Conservation (phyloP, 1,139 yeast genomes). For the Taphrina sp. region DNA sequence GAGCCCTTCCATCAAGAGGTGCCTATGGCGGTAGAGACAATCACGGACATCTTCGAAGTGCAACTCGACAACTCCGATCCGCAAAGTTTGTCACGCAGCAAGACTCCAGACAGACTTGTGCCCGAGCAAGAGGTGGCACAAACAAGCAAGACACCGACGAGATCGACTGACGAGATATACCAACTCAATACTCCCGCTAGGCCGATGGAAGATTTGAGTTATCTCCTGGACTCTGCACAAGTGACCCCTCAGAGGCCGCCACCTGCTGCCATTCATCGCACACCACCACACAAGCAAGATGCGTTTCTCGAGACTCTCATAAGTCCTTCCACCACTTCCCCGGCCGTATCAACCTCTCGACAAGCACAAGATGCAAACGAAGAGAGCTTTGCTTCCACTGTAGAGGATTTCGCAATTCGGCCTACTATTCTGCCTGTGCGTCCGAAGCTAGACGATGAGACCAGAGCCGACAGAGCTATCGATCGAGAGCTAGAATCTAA, state of each 20-base stretch:
- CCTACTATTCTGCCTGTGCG: constrained; percentile 1
- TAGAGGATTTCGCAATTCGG: constrained; percentile 2
- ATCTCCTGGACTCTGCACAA: not conserved
- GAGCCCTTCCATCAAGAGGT: too few relatives aligned
- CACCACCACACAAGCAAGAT: constrained; percentile 17
- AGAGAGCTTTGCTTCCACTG: constrained; percentile 22
- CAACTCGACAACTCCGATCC: not conserved
- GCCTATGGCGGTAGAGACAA: not conserved
- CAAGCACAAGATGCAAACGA: too few relatives aligned
- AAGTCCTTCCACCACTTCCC: not conserved
- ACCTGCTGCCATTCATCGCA: not conserved
- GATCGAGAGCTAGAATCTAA: too few relatives aligned
- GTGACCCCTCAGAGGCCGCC: not conserved
- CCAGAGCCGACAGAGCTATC: too few relatives aligned
- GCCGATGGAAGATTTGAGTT: constrained; percentile 6
- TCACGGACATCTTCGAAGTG: not conserved
- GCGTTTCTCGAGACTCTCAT: constrained; percentile 9
- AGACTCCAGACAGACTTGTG: not conserved
- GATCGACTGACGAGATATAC: too few relatives aligned
- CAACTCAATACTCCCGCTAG: constrained; percentile 11
- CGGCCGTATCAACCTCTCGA: not conserved
- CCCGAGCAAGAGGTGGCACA: not conserved
- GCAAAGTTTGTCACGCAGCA: not conserved
- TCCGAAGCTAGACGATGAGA: too few relatives aligned
- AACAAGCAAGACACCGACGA: too few relatives aligned